Evolutionary conservation across 1,284 basidiomycete species (phyloP).

Genomic region (Sporisorium graminicola): DNA sequence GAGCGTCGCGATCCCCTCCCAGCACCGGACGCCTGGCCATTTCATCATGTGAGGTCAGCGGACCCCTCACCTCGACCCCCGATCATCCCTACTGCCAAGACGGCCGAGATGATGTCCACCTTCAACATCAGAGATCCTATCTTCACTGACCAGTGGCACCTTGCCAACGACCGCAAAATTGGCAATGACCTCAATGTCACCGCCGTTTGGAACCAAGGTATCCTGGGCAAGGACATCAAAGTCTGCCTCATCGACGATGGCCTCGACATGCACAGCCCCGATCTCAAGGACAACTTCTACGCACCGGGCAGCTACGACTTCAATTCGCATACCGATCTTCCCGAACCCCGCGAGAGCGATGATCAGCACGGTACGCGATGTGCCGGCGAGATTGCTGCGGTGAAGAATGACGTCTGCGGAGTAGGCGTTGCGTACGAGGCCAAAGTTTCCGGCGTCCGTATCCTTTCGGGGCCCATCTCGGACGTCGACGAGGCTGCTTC

Average conservation of each 20-base stretch:
- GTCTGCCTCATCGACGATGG: slow-evolving; percentile 96
- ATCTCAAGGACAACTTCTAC: slow-evolving; percentile 90
- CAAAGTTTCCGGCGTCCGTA: slow-evolving; percentile 92
- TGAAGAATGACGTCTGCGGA: slow-evolving; percentile 94
- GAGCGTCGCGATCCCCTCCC: slow-evolving; percentile 53
- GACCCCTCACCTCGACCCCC: slow-evolving; percentile 54
- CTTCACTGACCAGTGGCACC: slow-evolving; percentile 91
- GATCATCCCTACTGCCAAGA: slow-evolving; percentile 41
- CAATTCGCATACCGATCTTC: slow-evolving; percentile 90
- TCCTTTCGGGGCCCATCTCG: slow-evolving; percentile 94
- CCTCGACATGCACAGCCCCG: slow-evolving; percentile 87
- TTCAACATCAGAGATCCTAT: slow-evolving; percentile 87
- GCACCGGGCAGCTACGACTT: slow-evolving; percentile 94
- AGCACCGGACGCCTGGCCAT: slow-evolving; percentile 29
- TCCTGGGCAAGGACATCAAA: slow-evolving; percentile 87
- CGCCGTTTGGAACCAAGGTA: slow-evolving; percentile 84
- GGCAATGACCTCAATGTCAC: slow-evolving; percentile 85
- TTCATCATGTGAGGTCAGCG: slow-evolving; percentile 29
- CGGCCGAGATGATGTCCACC: slow-evolving; percentile 43
- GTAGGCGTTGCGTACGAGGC: slow-evolving; percentile 93
- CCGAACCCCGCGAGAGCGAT: slow-evolving; percentile 87
- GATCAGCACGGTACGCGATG: slow-evolving; percentile 98
- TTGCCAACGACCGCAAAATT: slow-evolving; percentile 62
- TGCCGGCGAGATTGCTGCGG: slow-evolving; percentile 96
- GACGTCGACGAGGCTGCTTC: slow-evolving; percentile 98